These are phyloP conservation scores for Chenopodium quinoa DNA, from an alignment of 148 eudicot genomes.

Conservation along the genomic window DNA sequence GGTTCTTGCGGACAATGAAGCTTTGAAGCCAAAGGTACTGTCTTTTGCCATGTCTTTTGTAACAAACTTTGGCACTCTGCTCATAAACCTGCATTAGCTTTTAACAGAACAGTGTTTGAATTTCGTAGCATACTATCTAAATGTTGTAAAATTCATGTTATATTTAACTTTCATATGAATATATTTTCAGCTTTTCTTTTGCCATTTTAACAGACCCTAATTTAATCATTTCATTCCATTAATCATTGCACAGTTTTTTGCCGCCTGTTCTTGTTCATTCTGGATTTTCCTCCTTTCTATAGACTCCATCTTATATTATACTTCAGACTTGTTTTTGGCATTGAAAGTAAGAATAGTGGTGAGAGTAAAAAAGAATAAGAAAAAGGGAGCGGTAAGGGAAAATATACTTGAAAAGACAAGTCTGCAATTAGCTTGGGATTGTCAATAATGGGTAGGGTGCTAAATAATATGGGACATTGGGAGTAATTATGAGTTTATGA, in stretches of 20 bases:
- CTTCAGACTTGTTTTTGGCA: too few relatives aligned
- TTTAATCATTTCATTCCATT: not conserved
- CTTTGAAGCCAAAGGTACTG: slow-evolving; percentile 68
- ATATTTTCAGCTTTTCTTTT: not conserved
- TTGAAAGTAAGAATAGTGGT: too few relatives aligned
- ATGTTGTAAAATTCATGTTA: not conserved
- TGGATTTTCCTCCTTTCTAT: too few relatives aligned
- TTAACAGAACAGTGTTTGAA: not conserved
- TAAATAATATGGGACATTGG: too few relatives aligned
- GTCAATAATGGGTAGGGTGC: too few relatives aligned
- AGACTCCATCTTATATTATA: too few relatives aligned
- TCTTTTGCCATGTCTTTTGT: not conserved
- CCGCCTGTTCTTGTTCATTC: not conserved
- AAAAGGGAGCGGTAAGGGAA: too few relatives aligned
- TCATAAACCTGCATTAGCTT: not conserved
- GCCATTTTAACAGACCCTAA: not conserved
- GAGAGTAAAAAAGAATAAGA: too few relatives aligned
- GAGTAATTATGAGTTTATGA: too few relatives aligned
- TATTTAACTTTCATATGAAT: not conserved
- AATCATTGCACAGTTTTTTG: not conserved
- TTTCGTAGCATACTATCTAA: not conserved
- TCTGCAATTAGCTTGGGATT: too few relatives aligned
- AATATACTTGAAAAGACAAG: too few relatives aligned
- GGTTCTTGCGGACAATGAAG: slow-evolving; percentile 85
- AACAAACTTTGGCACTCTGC: not conserved